These are phyloP conservation scores for Prunus yedoensis DNA, from an alignment of 331 rosid genomes.

Conservation along the genomic window DNA sequence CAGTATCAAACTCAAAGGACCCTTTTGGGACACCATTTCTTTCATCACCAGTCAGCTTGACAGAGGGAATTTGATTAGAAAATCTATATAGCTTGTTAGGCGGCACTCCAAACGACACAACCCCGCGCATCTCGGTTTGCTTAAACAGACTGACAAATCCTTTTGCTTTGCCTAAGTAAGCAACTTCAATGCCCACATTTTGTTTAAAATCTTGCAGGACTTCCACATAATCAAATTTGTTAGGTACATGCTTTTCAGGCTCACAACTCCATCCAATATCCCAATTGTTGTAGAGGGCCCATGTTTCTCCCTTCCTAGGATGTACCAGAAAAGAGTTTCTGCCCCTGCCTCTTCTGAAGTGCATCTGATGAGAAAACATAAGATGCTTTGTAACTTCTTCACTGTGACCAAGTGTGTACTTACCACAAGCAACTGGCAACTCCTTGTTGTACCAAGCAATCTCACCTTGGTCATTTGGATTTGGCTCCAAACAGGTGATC, in stretches of 20 bases:
- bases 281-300: slow-evolving; percentile 60
- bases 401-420: slow-evolving; percentile 30
- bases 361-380: slow-evolving; percentile 46
- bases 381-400: slow-evolving; percentile 20
- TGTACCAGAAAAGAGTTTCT: slow-evolving; percentile 26
- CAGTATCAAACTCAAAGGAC: slow-evolving; percentile 49
- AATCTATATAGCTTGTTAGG: slow-evolving; percentile 43
- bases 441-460: slow-evolving; percentile 38
- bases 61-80: slow-evolving; percentile 49
- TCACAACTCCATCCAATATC: slow-evolving; percentile 47
- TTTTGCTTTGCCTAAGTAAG: slow-evolving; percentile 38
- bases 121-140: slow-evolving; percentile 16
- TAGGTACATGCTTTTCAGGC: slow-evolving; percentile 30
- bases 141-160: slow-evolving; percentile 54
- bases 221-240: slow-evolving; percentile 41
- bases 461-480: slow-evolving; percentile 36
- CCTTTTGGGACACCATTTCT: slow-evolving; percentile 42
- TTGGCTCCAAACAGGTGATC: slow-evolving; percentile 47
- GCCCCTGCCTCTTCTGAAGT: slow-evolving; percentile 23
- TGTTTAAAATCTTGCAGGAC: slow-evolving; percentile 35
- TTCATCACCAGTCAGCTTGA: slow-evolving; percentile 45
- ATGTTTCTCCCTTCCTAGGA: slow-evolving; percentile 58
- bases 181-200: slow-evolving; percentile 34
- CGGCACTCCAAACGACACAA: slow-evolving; percentile 27
- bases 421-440: slow-evolving; percentile 53